A percentile compares a stretch with the other conserved stretches of the same genome.
Conservation (phyloP, 306 rosid genomes). For the Sindora glabra region DNA sequence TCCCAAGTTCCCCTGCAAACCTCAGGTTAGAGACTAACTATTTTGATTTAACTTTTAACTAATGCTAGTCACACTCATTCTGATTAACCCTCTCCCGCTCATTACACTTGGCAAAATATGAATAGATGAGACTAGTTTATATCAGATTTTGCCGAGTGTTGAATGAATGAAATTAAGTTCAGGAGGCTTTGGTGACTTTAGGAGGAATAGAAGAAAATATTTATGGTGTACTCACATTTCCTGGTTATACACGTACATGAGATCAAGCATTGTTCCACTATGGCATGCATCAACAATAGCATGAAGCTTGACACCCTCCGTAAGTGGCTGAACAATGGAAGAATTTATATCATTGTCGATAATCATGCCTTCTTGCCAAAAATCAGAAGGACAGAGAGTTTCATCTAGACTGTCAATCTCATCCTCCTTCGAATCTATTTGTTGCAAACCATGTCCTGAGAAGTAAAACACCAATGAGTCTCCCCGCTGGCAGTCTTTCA, state of each 20-base stretch:
- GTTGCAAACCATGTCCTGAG: constrained; percentile 78
- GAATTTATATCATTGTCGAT: constrained; percentile 48
- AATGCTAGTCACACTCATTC: too few relatives aligned
- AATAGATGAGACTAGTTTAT: too few relatives aligned
- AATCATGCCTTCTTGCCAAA: constrained; percentile 51
- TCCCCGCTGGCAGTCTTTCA: constrained; percentile 49
- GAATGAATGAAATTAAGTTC: too few relatives aligned
- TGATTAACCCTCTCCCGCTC: too few relatives aligned
- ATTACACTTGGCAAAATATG: too few relatives aligned
- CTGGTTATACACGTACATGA: constrained; percentile 30
- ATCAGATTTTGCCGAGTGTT: too few relatives aligned
- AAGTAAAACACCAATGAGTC: constrained; percentile 77
- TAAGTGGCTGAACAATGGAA: constrained; percentile 68
- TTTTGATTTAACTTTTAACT: too few relatives aligned
- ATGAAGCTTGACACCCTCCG: constrained; percentile 54
- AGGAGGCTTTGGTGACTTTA: too few relatives aligned
- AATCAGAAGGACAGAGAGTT: constrained; percentile 65
- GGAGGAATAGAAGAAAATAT: constrained; percentile 15
- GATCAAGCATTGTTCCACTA: constrained; percentile 83
- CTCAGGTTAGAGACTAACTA: not conserved
- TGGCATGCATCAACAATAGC: constrained; percentile 85
- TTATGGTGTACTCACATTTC: constrained; percentile 19
- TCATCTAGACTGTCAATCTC: constrained; percentile 72
- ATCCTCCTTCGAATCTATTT: constrained; percentile 51
- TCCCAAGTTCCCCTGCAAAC: constrained; percentile 34